These are phyloP conservation scores for Dalbergia cochinchinensis DNA, from an alignment of 306 rosid genomes.

Conservation along the genomic window DNA sequence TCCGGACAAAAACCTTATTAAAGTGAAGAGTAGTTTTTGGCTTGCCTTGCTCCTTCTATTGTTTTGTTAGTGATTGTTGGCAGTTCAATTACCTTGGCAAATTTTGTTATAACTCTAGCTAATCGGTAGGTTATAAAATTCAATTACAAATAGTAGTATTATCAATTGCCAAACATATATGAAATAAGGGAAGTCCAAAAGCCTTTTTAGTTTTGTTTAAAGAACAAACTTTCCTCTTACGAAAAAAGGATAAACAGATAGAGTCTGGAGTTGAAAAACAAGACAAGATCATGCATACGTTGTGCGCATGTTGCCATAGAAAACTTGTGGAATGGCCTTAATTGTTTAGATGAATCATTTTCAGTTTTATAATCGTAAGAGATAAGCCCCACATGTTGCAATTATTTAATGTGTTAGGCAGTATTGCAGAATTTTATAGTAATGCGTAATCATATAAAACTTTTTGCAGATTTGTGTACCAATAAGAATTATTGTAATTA, in stretches of 20 bases:
- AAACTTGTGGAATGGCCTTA: conserved; percentile 32
- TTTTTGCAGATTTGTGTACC: conserved; percentile 2
- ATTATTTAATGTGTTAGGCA: not conserved
- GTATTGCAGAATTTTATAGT: not conserved
- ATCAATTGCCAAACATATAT: not conserved
- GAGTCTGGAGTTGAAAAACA: conserved; percentile 8
- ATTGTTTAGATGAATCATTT: not conserved
- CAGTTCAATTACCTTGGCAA: not conserved
- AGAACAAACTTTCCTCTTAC: not conserved
- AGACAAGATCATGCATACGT: conserved; percentile 12
- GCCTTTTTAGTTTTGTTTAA: not conserved
- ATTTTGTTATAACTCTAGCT: not conserved
- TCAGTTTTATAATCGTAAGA: conserved; percentile 8
- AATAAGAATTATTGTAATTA: not conserved
- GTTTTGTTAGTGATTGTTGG: not conserved
- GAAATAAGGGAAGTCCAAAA: not conserved
- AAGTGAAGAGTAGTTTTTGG: not conserved
- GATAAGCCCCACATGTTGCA: not conserved
- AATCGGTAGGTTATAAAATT: too few species aligned
- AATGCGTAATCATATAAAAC: not conserved
- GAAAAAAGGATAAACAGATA: not conserved
- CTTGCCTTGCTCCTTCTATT: not conserved
- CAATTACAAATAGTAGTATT: too few species aligned
- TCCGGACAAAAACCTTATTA: not conserved
- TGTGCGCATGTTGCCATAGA: conserved; percentile 9